Evolutionary conservation across 2,329 filamentous ascomycete genomes (phyloP).

Genomic region (Epichloe gansuensis): DNA sequence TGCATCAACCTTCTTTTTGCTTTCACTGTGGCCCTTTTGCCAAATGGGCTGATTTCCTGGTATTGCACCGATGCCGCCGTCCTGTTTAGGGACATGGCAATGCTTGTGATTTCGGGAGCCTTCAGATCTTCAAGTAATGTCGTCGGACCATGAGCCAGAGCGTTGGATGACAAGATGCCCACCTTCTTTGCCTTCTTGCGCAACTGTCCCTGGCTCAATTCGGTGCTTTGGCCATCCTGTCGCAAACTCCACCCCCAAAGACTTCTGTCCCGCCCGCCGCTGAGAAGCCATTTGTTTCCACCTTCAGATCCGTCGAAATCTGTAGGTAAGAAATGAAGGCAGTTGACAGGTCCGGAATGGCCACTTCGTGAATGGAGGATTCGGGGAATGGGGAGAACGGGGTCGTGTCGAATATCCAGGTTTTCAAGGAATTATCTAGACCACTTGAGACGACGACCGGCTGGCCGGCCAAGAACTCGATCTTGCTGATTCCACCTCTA

Average conservation of each 20-base stretch:
- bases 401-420: conserved; percentile 91
- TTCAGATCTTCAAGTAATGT: conserved; percentile 65
- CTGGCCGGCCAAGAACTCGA: conserved; percentile 84
- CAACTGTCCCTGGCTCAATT: conserved; percentile 83
- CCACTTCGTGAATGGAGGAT: conserved; percentile 78
- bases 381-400: conserved; percentile 78
- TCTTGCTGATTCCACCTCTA: conserved; percentile 68
- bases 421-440: conserved; percentile 84
- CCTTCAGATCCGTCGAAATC: conserved; percentile 83
- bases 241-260: conserved; percentile 95
- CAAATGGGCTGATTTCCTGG: conserved; percentile 70
- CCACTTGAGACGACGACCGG: conserved; percentile 84
- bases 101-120: conserved; percentile 80
- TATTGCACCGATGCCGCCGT: conserved; percentile 82
- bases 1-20: conserved; percentile 48
- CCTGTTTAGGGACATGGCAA: conserved; percentile 89
- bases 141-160: conserved; percentile 46
- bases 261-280: conserved; percentile 78
- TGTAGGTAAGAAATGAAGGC: conserved; percentile 72
- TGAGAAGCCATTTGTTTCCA: conserved; percentile 87
- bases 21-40: conserved; percentile 61
- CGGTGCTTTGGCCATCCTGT: conserved; percentile 84
- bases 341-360: conserved; percentile 76
- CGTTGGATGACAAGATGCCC: conserved; percentile 52
- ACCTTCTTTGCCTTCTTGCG: conserved; percentile 82